Conservation (phyloP, 495 filamentous ascomycete genomes). For the Jackrogersella multiformis region DNA sequence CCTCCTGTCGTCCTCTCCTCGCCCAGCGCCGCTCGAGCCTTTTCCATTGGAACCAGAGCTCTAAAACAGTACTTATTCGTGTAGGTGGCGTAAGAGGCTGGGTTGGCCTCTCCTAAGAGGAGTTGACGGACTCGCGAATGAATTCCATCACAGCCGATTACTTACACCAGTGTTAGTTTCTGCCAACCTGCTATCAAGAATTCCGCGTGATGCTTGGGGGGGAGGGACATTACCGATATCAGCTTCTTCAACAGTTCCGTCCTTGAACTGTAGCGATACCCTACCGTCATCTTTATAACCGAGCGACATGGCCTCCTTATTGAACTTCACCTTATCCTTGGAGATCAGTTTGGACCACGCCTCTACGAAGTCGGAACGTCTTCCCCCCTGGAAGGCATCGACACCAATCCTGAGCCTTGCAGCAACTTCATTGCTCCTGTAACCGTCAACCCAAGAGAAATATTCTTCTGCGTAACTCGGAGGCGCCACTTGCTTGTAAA, state of each 20-base stretch:
- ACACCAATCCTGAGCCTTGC: conserved; percentile 50
- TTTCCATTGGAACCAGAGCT: conserved; percentile 52
- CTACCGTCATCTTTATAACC: conserved; percentile 12
- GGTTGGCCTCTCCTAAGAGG: conserved; percentile 45
- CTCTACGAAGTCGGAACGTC: conserved; percentile 54
- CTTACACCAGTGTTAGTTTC: conserved; percentile 32
- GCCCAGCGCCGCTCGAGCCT: conserved; percentile 45
- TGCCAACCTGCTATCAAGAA: no score
- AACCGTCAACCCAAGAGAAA: conserved; percentile 57
- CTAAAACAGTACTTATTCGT: conserved; percentile 57
- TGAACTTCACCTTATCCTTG: conserved; percentile 41
- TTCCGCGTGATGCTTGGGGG: not conserved
- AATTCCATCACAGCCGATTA: conserved; percentile 60
- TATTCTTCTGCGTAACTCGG: conserved; percentile 51
- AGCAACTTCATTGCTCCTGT: conserved; percentile 42
- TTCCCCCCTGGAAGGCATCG: conserved; percentile 54
- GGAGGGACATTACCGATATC: conserved; percentile 42
- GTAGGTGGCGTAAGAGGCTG: conserved; percentile 46
- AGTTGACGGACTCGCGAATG: conserved; percentile 51
- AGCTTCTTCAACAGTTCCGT: conserved; percentile 46
- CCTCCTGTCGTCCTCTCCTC: conserved; percentile 30
- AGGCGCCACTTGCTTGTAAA: conserved; percentile 52
- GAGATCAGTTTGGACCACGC: conserved; percentile 51
- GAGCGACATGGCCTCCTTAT: conserved; percentile 44
- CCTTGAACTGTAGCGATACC: conserved; percentile 47